phyloP scores from a whole-genome alignment of 257 asterid genomes.

The Solanum acaule region DNA sequence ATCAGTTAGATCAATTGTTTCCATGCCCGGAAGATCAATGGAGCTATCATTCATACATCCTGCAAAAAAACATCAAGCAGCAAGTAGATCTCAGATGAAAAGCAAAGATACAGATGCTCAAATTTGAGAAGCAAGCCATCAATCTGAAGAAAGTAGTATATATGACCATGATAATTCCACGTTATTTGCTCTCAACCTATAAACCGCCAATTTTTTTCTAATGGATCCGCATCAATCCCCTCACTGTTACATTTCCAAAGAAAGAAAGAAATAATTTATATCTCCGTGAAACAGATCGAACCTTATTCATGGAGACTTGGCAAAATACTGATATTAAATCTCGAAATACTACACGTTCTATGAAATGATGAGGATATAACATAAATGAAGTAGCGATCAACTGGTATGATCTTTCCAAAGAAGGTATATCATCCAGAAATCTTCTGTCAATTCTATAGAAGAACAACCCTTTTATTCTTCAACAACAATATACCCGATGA shows the following conservation, averaged over 20 bases:
- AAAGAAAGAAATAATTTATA: not conserved
- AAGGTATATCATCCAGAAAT: not conserved
- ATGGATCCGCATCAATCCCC: not conserved
- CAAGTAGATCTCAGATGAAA: not conserved
- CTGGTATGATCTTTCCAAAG: not conserved
- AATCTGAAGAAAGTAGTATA: not conserved
- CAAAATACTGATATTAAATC: not conserved
- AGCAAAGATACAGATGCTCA: not conserved
- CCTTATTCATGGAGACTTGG: not conserved
- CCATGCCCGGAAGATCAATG: slow-evolving; percentile 32
- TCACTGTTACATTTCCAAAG: not conserved
- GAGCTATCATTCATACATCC: slow-evolving; percentile 12
- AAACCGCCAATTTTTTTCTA: not conserved
- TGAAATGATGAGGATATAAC: not conserved
- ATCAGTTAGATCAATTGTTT: slow-evolving; percentile 46
- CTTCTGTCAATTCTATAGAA: not conserved
- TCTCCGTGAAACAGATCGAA: not conserved
- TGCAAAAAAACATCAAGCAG: slow-evolving; percentile 7
- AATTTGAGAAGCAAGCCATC: not conserved
- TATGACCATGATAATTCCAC: not conserved
- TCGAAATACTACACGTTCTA: not conserved
- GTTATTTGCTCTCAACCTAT: not conserved
- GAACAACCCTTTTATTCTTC: not conserved
- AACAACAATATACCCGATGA: not conserved
- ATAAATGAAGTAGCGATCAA: not conserved